Percentiles rank a stretch among this genome's conserved stretches.
Evolutionary conservation across 2,329 filamentous ascomycete species (phyloP).

Genomic region (Ophiostoma sp.): DNA sequence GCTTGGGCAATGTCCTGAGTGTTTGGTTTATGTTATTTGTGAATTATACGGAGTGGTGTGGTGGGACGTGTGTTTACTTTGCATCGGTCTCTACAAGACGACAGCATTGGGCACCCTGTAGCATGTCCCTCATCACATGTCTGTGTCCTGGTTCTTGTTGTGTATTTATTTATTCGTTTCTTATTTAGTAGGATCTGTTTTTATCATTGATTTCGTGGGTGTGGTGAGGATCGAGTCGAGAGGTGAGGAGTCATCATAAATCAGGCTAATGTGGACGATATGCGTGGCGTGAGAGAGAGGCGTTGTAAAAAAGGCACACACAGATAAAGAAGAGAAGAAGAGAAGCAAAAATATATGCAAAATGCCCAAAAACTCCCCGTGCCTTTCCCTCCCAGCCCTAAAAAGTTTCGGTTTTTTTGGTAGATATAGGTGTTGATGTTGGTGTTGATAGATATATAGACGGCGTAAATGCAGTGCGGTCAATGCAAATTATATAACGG

Average conservation of each 20-base stretch:
- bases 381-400: neutral
- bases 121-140: neutral
- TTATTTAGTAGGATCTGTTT: neutral
- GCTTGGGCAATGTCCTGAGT: neutral
- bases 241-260: neutral
- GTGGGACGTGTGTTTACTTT: neutral
- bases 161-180: neutral
- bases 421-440: neutral
- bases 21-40: neutral
- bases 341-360: slow-evolving; percentile 14
- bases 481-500: neutral
- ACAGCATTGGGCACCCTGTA: neutral
- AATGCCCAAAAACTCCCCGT: slow-evolving; percentile 1
- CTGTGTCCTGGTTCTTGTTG: neutral
- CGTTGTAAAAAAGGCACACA: neutral
- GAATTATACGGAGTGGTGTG: neutral
- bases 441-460: neutral
- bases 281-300: slow-evolving; percentile 1
- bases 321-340: slow-evolving; percentile 11
- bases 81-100: neutral
- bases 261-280: neutral
- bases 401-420: neutral
- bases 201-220: neutral
- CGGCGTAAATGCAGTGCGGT: neutral
- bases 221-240: neutral